These are phyloP conservation scores for Tephrocybe sp. DNA, from an alignment of 768 basidiomycete species.

Conservation along the genomic window DNA sequence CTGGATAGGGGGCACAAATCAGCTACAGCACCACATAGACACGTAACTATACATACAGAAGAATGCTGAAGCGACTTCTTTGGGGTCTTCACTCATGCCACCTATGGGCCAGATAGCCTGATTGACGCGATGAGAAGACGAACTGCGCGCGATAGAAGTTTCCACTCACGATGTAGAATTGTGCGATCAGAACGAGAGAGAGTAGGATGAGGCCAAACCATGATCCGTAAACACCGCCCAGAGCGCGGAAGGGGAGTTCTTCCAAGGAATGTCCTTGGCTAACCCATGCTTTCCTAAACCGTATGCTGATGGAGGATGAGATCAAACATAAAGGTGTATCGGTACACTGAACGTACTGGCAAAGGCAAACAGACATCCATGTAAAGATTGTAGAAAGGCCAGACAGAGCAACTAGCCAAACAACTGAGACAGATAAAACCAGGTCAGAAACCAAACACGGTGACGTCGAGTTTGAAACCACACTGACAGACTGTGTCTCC, in stretches of 20 bases:
- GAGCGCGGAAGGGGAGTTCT: constrained; percentile 42
- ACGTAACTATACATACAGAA: constrained; percentile 29
- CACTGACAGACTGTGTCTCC: constrained; percentile 39
- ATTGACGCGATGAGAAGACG: not conserved
- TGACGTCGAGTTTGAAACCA: not conserved
- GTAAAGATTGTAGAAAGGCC: constrained; percentile 46
- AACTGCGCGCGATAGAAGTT: too few species aligned
- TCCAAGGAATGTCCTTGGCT: constrained; percentile 43
- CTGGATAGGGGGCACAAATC: constrained; percentile 17
- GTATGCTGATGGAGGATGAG: constrained; percentile 29
- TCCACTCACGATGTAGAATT: constrained; percentile 40
- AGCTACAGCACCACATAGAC: not conserved
- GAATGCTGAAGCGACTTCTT: constrained; percentile 32
- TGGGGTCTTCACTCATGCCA: constrained; percentile 27
- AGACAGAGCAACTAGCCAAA: constrained; percentile 44
- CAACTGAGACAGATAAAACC: constrained; percentile 25
- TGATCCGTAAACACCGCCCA: constrained; percentile 43
- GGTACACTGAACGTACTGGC: constrained; percentile 33
- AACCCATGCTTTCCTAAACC: constrained; percentile 43
- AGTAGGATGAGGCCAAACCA: constrained; percentile 44
- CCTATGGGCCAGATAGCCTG: constrained; percentile 43
- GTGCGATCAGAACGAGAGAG: constrained; percentile 39
- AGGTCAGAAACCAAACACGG: not conserved
- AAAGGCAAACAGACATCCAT: constrained; percentile 44
- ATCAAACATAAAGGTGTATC: not conserved